Conservation (phyloP, 139 green algal genomes). For the Yamagishiella unicocca region DNA sequence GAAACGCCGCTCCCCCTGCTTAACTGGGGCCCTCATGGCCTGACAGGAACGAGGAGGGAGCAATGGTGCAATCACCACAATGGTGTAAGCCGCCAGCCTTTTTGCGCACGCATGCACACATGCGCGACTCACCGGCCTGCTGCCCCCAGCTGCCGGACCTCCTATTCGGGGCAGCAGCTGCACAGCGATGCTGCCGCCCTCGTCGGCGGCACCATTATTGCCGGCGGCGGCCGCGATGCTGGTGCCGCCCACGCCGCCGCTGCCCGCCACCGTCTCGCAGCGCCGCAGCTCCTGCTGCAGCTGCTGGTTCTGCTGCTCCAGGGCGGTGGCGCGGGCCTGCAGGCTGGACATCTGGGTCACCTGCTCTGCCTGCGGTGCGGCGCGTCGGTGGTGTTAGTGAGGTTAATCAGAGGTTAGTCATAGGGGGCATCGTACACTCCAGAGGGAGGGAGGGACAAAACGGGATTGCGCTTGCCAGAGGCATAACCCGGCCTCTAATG, state of each 20-base stretch:
- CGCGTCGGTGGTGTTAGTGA: not conserved
- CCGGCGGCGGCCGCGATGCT: not conserved
- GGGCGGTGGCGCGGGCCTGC: conserved; percentile 11
- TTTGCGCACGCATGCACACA: not conserved
- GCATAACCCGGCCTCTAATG: no score
- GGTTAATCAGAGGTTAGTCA: no score
- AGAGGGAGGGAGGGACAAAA: not conserved
- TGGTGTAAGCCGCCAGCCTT: no score
- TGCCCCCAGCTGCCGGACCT: conserved; percentile 12
- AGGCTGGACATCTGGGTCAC: conserved; percentile 33
- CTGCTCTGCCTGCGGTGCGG: conserved; percentile 42
- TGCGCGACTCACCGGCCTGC: conserved; percentile 25
- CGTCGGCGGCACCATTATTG: not conserved
- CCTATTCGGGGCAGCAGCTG: conserved; percentile 35
- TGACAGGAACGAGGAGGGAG: not conserved
- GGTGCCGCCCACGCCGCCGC: not conserved
- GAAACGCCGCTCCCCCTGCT: not conserved
- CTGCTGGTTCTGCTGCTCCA: conserved; percentile 40
- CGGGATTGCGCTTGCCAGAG: no score
- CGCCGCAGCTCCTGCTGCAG: conserved; percentile 38
- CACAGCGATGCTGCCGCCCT: not conserved
- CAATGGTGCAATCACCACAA: no score
- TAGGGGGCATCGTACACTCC: no score
- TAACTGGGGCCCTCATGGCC: not conserved
- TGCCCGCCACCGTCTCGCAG: not conserved